These are phyloP conservation scores for Colletotrichum euphorbiae DNA, from an alignment of 2,329 filamentous ascomycete species.

Conservation along the genomic window DNA sequence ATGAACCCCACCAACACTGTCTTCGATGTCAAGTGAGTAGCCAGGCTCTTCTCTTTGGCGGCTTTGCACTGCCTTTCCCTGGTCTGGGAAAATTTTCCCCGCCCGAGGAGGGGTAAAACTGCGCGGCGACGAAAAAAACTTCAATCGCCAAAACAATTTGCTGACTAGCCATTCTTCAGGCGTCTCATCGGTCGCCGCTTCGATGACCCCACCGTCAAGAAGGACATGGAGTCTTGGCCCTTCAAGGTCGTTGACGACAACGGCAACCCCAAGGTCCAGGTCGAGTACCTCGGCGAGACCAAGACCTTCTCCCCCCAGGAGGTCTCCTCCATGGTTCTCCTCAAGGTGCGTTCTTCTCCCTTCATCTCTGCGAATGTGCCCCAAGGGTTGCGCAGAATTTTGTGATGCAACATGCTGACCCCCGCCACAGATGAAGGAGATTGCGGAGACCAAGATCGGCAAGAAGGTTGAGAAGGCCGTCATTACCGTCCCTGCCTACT, in stretches of 20 bases:
- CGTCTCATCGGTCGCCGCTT: slow-evolving; percentile 97
- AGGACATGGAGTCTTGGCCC: slow-evolving; percentile 98
- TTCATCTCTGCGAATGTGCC: not conserved
- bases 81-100: slow-evolving; percentile 15
- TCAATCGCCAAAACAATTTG: not conserved
- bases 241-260: slow-evolving; percentile 97
- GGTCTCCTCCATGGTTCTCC: slow-evolving; percentile 98
- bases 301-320: slow-evolving; percentile 99
- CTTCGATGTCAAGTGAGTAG: slow-evolving; percentile 96
- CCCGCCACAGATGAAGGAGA: slow-evolving; percentile 89
- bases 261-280: slow-evolving; percentile 91
- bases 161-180: slow-evolving; percentile 61
- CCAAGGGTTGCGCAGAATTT: not conserved
- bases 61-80: not conserved
- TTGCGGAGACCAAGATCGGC: slow-evolving; percentile 97
- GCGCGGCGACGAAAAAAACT: slow-evolving; percentile 5
- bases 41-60: not conserved
- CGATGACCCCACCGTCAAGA: slow-evolving; percentile 97
- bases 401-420: slow-evolving; percentile 19
- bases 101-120: slow-evolving; percentile 32
- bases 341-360: slow-evolving; percentile 75
- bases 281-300: slow-evolving; percentile 93
- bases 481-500: slow-evolving; percentile 98
- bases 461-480: slow-evolving; percentile 99
- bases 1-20: slow-evolving; percentile 99